Evolutionary conservation across 345 rosid species (phyloP), one percentile per base, ranked within the genome.

Genomic region (Eucalyptus microcorys): DNA sequence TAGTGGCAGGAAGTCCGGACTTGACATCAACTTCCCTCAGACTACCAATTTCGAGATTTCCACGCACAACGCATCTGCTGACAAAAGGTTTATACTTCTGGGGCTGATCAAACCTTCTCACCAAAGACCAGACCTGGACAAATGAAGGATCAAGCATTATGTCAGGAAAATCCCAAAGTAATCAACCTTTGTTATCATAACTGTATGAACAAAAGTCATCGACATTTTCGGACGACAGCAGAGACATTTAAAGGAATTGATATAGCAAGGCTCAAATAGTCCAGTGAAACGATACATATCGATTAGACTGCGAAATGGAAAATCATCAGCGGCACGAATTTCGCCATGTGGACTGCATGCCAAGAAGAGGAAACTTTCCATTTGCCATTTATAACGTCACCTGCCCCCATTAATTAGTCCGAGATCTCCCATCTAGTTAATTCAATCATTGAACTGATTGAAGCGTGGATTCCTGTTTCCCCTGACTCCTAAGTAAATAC

Each of bases 1-100:
- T 93, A 48, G 94, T 93, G 64, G 94, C 95, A 49, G 95, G 94
- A 48, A 93, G 94, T 53, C 95, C 95, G 16, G 95, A 92, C 89
- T 89, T 93, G 37, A 93, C 95, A 89, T 92, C 93, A 42, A 93
- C 93, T 64, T 92, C 93, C 85, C 95, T 92, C 37, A 94, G 92
- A 88, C 94, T 92, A 45, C 94, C 95, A 80, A 91, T 91, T 89
- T 93, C 94, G 6, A 91, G 91, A 88, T 92, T 93, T 24, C 94
- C 95, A 32, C 89, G 90, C 91, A 92, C 89, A 14, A 92, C 88
- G 59, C 94, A 94, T 89, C 94, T 92, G 88, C 93, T 92, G 76
- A 93, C 89, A 66, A 92, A 92, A 22, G 94, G 95, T 89, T 92
- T 93, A 87, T 92, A 93, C 40, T 89, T 92, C 89, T 93, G 95